These are phyloP conservation scores for Allomyces macrogynus DNA, from an alignment of 192 early-diverging fungal species.

Conservation along the genomic window DNA sequence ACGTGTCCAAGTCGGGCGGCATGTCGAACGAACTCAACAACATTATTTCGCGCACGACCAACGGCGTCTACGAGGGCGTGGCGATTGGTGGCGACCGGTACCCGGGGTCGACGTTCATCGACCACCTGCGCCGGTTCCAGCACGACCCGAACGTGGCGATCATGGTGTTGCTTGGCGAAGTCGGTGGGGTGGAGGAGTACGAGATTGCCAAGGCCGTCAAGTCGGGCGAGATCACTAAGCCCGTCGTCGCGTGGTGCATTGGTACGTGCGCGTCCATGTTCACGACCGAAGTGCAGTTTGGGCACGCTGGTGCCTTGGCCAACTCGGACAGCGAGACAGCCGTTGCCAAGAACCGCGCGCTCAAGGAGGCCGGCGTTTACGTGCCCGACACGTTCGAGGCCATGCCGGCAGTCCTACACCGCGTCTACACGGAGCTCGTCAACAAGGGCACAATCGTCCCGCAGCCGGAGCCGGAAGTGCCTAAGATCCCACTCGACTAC, in stretches of 20 bases:
- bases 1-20: constrained; percentile 96
- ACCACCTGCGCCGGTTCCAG: constrained; percentile 91
- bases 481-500: constrained; percentile 98
- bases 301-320: constrained; percentile 91
- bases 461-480: constrained; percentile 66
- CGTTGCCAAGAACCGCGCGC: constrained; percentile 80
- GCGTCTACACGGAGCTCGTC: constrained; percentile 62
- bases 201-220: constrained; percentile 76
- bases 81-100: constrained; percentile 98
- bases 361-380: constrained; percentile 65
- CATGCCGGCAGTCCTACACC: constrained; percentile 55
- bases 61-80: constrained; percentile 97
- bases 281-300: constrained; percentile 95
- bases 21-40: constrained; percentile 99
- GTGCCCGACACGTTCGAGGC: constrained; percentile 95
- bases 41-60: constrained; percentile 85
- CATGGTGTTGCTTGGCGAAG: constrained; percentile 85
- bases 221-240: constrained; percentile 78
- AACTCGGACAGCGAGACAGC: constrained; percentile 92
- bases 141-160: constrained; percentile 83
- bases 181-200: constrained; percentile 97
- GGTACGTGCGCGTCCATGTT: constrained; percentile 99
- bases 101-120: constrained; percentile 94
- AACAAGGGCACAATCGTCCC: constrained; percentile 46
- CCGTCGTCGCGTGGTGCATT: constrained; percentile 98